These are phyloP conservation scores for Sporothrix dimorphospora DNA, from an alignment of 2,329 filamentous ascomycete species.

Conservation along the genomic window DNA sequence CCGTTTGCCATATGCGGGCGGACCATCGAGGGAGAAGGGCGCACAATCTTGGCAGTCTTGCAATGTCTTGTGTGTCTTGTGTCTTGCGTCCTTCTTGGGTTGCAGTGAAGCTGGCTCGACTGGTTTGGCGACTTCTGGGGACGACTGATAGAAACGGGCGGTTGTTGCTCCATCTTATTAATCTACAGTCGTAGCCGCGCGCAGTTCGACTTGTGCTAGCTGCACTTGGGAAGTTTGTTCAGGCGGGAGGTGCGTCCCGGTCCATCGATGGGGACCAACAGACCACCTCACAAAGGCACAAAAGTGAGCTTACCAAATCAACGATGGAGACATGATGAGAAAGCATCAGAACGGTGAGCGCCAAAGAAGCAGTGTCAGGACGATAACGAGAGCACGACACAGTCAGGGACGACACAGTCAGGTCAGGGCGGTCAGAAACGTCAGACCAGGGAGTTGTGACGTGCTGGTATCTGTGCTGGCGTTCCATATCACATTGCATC, in stretches of 20 bases:
- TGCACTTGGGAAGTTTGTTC: no score
- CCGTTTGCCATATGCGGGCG: not conserved
- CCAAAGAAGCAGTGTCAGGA: not conserved
- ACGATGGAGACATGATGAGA: not conserved
- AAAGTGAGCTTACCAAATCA: constrained; percentile 13
- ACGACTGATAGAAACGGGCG: constrained; percentile 7
- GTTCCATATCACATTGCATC: not conserved
- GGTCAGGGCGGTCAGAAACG: not conserved
- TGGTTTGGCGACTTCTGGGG: no score
- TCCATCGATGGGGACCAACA: no score
- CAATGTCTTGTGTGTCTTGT: no score
- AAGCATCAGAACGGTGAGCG: not conserved
- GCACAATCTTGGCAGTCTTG: not conserved
- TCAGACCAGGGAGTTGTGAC: no score
- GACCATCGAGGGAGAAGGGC: no score
- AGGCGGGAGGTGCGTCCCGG: no score
- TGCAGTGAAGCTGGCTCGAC: not conserved
- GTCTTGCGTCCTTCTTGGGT: not conserved
- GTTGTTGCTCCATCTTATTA: constrained; percentile 28
- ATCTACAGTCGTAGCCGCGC: not conserved
- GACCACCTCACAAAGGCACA: no score
- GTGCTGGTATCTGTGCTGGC: not conserved
- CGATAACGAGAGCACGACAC: not conserved
- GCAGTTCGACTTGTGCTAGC: not conserved
- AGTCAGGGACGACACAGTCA: not conserved